Conservation (phyloP, 2,329 filamentous ascomycete species). For the Ilyonectria mors-panacis region DNA sequence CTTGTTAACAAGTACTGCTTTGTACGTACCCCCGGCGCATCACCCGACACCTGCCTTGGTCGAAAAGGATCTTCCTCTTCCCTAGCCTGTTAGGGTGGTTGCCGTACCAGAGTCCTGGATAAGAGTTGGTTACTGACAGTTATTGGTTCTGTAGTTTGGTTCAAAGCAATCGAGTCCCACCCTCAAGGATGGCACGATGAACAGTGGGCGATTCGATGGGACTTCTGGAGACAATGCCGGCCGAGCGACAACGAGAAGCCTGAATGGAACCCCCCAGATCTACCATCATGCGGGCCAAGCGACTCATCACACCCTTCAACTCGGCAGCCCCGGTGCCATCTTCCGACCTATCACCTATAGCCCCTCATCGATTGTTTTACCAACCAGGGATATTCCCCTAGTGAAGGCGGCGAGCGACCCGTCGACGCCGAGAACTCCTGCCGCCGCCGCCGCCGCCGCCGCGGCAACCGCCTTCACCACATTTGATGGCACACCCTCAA, state of each 20-base stretch:
- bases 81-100: slow-evolving; percentile 39
- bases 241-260: slow-evolving; percentile 29
- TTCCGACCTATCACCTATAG: slow-evolving; percentile 38
- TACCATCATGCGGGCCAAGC: slow-evolving; percentile 57
- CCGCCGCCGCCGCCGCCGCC: slow-evolving; percentile 55
- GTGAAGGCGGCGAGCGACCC: slow-evolving; percentile 39
- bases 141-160: slow-evolving; percentile 67
- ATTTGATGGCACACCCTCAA: slow-evolving; percentile 63
- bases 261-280: slow-evolving; percentile 33
- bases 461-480: slow-evolving; percentile 62
- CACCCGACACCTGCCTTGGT: slow-evolving; percentile 37
- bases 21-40: slow-evolving; percentile 80
- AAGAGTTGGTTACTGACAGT: slow-evolving; percentile 58
- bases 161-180: slow-evolving; percentile 70
- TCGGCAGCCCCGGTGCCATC: slow-evolving; percentile 32
- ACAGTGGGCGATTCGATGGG: slow-evolving; percentile 57
- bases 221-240: slow-evolving; percentile 21
- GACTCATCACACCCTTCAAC: slow-evolving; percentile 60
- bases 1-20: slow-evolving; percentile 99
- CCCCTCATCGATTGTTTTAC: slow-evolving; percentile 38
- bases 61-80: slow-evolving; percentile 33
- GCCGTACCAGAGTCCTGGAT: slow-evolving; percentile 35
- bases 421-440: slow-evolving; percentile 52
- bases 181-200: slow-evolving; percentile 64
- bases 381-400: slow-evolving; percentile 47